Evolutionary conservation across 2,329 filamentous ascomycete genomes (phyloP).

Genomic region (Lachnellula cervina): DNA sequence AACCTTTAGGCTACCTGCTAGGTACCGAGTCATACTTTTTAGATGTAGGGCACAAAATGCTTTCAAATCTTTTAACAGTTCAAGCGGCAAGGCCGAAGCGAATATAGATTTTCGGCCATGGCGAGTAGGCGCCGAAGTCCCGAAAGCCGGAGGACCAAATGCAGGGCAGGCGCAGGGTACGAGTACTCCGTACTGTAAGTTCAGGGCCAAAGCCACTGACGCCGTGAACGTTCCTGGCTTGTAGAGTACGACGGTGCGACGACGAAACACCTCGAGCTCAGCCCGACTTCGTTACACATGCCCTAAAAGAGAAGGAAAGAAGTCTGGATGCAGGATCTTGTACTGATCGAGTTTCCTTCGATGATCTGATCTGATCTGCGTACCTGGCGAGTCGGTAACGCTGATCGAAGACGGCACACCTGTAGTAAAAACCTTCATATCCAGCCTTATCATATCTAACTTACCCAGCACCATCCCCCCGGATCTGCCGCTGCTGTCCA

Average conservation of each 20-base stretch:
- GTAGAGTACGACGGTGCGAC: background rate
- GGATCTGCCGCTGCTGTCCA: background rate
- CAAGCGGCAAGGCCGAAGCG: background rate
- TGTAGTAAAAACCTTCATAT: no score
- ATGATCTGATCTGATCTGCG: no score
- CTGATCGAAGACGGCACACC: no score
- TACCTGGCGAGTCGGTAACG: no score
- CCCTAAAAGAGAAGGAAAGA: no score
- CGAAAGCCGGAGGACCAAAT: background rate
- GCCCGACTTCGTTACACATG: background rate
- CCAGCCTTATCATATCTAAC: background rate
- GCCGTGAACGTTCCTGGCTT: background rate
- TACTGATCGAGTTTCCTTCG: no score
- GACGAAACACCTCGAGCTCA: background rate
- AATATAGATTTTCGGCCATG: background rate
- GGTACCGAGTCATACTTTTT: no score
- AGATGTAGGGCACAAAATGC: no score
- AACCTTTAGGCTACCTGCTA: no score
- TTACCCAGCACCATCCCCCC: background rate
- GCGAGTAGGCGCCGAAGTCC: background rate
- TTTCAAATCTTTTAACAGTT: background rate
- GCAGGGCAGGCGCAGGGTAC: no score
- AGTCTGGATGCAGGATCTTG: no score
- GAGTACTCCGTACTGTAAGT: no score
- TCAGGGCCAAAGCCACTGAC: background rate